phyloP scores from a whole-genome alignment of 2,329 filamentous ascomycete genomes.

The Cladosporium oxysporum region DNA sequence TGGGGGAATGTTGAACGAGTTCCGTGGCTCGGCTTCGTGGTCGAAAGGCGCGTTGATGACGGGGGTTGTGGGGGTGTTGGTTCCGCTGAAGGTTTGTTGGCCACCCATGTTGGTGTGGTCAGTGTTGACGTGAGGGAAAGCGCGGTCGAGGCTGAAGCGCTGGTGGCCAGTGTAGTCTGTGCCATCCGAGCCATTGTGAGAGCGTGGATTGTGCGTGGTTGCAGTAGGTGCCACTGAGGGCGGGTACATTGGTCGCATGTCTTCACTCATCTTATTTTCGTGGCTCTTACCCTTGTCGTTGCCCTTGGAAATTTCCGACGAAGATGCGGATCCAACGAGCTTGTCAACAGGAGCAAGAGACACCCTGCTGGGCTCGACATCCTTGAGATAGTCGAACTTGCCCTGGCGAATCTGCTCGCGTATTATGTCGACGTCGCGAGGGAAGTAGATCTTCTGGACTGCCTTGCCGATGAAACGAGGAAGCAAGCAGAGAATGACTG shows the following conservation, averaged over 20 bases:
- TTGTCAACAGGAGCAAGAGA: constrained; percentile 47
- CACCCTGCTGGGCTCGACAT: constrained; percentile 47
- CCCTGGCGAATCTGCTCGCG: constrained; percentile 86
- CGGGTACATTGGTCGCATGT: constrained; percentile 88
- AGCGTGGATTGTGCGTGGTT: constrained; percentile 76
- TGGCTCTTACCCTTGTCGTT: constrained; percentile 43
- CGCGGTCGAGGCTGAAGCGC: constrained; percentile 42
- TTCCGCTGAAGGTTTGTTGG: constrained; percentile 10
- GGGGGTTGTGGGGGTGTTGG: constrained; percentile 26
- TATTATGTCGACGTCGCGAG: constrained; percentile 90
- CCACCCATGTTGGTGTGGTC: neutral
- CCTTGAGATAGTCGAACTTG: constrained; percentile 73
- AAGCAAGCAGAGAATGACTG: constrained; percentile 77
- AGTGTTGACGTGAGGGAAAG: constrained; percentile 40
- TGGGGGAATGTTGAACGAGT: constrained; percentile 37
- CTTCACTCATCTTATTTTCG: constrained; percentile 70
- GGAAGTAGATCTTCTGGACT: constrained; percentile 90
- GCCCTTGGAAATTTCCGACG: constrained; percentile 56
- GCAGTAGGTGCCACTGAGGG: constrained; percentile 79
- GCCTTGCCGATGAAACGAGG: constrained; percentile 86
- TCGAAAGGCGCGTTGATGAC: constrained; percentile 25
- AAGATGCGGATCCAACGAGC: constrained; percentile 55
- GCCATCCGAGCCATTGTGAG: constrained; percentile 89
- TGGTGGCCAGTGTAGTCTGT: constrained; percentile 75
- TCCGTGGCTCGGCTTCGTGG: constrained; percentile 26